Evolutionary conservation across 2,329 filamentous ascomycete species (phyloP).

Genomic region (Diaporthe batatas): DNA sequence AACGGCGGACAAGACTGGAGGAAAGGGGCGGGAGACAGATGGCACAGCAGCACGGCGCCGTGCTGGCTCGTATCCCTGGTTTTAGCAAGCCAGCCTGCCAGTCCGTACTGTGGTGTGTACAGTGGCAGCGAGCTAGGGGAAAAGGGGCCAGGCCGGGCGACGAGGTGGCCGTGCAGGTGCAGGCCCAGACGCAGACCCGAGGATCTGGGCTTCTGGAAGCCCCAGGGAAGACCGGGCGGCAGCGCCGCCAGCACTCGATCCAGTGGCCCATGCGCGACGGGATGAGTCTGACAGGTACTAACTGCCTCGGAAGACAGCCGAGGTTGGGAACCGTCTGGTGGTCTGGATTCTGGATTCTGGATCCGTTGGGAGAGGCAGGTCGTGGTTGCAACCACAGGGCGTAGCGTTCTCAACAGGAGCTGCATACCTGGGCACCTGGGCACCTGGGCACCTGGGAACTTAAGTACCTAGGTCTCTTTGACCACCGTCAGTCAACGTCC

Average conservation of each 20-base stretch:
- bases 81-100: not conserved
- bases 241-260: slow-evolving; percentile 27
- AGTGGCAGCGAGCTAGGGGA: not conserved
- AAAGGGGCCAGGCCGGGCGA: not conserved
- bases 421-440: no score
- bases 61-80: slow-evolving; percentile 23
- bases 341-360: not conserved
- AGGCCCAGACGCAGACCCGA: slow-evolving; percentile 13
- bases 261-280: slow-evolving; percentile 24
- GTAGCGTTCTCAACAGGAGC: slow-evolving; percentile 12
- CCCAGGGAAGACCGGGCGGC: slow-evolving; percentile 19
- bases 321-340: not conserved
- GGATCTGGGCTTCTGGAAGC: slow-evolving; percentile 29
- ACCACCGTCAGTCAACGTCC: not conserved
- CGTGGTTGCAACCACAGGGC: slow-evolving; percentile 20
- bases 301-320: slow-evolving; percentile 20
- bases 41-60: not conserved
- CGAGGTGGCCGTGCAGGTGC: not conserved
- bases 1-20: no score
- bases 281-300: not conserved
- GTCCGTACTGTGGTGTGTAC: no score
- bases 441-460: no score
- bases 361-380: slow-evolving; percentile 22
- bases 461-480: not conserved
- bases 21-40: not conserved